These are phyloP conservation scores for Kwoniella dejecticola DNA, from an alignment of 768 basidiomycete species.

Conservation along the genomic window DNA sequence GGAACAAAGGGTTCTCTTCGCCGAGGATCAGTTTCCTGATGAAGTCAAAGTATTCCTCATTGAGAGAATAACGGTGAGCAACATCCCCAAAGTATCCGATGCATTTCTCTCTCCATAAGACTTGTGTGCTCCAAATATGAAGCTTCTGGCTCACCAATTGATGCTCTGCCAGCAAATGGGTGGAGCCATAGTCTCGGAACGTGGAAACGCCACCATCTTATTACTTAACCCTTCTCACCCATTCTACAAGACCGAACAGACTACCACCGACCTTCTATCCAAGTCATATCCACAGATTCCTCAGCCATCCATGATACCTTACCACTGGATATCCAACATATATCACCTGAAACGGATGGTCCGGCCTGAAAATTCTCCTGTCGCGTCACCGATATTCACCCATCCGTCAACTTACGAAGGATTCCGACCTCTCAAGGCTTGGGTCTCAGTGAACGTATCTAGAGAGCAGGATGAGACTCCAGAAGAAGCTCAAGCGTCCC, in stretches of 20 bases:
- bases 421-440: conserved; percentile 30
- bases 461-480: conserved; percentile 21
- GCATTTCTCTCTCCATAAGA: too few relatives aligned
- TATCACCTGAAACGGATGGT: background rate
- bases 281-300: background rate
- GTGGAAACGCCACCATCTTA: conserved; percentile 23
- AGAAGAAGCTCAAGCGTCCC: conserved; percentile 19
- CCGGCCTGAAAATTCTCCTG: background rate
- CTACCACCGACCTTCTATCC: too few relatives aligned
- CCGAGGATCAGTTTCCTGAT: conserved; percentile 31
- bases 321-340: conserved; percentile 39
- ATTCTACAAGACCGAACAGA: too few relatives aligned
- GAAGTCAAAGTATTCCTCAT: background rate
- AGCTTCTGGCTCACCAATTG: too few relatives aligned
- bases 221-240: conserved; percentile 2
- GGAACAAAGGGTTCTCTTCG: conserved; percentile 13
- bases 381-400: conserved; percentile 23
- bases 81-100: background rate
- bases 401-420: conserved; percentile 16
- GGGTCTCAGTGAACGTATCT: conserved; percentile 42
- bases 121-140: too few relatives aligned
- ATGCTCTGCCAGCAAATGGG: conserved; percentile 15
- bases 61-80: conserved; percentile 22
- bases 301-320: conserved; percentile 26
- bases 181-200: conserved; percentile 4